phyloP scores from a whole-genome alignment of 345 rosid species.

The Erodium maritimum region DNA sequence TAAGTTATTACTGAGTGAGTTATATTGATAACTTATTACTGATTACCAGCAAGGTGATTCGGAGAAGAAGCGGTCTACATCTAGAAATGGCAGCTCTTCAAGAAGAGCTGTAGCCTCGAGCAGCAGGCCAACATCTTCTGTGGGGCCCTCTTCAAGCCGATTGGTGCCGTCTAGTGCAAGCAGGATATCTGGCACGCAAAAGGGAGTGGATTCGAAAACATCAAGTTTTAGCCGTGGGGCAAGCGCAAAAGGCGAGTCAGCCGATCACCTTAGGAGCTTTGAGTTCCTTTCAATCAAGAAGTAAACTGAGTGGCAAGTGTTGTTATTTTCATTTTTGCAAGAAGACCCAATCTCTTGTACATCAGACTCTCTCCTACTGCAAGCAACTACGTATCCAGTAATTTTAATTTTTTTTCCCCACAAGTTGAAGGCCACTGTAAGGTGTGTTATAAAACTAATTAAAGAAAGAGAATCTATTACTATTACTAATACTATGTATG shows the following conservation, averaged over 20 bases:
- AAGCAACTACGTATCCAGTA: not conserved
- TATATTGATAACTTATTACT: too few relatives aligned
- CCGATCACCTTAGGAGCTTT: slow-evolving; percentile 48
- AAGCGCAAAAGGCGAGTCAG: slow-evolving; percentile 32
- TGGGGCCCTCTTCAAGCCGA: slow-evolving; percentile 59
- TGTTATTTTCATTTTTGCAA: not conserved
- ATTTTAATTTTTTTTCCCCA: too few relatives aligned
- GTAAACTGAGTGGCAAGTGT: slow-evolving; percentile 12
- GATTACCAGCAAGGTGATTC: slow-evolving; percentile 46
- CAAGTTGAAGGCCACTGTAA: too few relatives aligned
- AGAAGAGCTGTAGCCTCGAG: slow-evolving; percentile 50
- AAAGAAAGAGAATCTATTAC: too few relatives aligned
- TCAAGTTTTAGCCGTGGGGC: slow-evolving; percentile 35
- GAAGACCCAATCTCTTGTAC: slow-evolving; percentile 8
- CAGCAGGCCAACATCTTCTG: slow-evolving; percentile 68
- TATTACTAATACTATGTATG: too few relatives aligned
- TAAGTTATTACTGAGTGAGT: too few relatives aligned
- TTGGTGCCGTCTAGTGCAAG: slow-evolving; percentile 22
- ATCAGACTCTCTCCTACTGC: slow-evolving; percentile 12
- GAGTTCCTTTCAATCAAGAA: slow-evolving; percentile 57
- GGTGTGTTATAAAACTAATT: too few relatives aligned
- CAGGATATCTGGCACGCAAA: too few relatives aligned
- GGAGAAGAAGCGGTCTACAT: slow-evolving; percentile 44
- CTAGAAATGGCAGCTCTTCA: slow-evolving; percentile 59
- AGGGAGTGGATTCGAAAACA: slow-evolving; percentile 30